Evolutionary conservation across 306 rosid species (phyloP).

Genomic region (Mucuna pruriens): DNA sequence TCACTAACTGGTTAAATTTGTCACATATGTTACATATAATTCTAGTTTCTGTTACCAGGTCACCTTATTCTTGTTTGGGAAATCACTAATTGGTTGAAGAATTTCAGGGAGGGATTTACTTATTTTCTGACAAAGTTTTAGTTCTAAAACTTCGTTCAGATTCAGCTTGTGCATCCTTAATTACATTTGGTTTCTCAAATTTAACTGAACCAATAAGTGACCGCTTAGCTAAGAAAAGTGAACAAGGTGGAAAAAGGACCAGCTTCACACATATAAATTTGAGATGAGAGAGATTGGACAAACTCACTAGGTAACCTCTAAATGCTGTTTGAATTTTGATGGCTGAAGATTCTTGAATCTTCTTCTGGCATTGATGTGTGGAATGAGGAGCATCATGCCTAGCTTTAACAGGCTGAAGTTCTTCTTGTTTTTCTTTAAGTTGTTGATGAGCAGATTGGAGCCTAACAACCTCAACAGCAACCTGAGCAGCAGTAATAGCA

Average conservation of each 20-base stretch:
- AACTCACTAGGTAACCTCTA: slow-evolving; percentile 88
- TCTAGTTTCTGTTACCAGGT: neutral
- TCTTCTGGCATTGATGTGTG: slow-evolving; percentile 36
- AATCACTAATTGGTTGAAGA: slow-evolving; percentile 10
- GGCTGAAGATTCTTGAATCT: slow-evolving; percentile 64
- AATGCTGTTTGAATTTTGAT: slow-evolving; percentile 78
- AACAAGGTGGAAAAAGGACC: neutral
- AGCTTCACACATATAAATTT: neutral
- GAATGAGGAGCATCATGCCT: slow-evolving; percentile 37
- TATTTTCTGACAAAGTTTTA: neutral
- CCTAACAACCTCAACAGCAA: slow-evolving; percentile 63
- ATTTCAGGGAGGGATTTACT: neutral
- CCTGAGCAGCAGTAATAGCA: slow-evolving; percentile 55
- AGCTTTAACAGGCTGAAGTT: slow-evolving; percentile 28
- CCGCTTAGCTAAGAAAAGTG: neutral
- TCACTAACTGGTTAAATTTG: neutral
- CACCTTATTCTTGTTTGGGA: neutral
- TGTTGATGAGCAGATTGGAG: slow-evolving; percentile 47
- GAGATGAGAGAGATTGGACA: slow-evolving; percentile 23
- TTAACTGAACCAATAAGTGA: neutral
- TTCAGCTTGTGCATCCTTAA: neutral
- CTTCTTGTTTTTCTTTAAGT: slow-evolving; percentile 31
- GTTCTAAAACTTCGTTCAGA: neutral
- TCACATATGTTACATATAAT: neutral
- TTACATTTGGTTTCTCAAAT: neutral